Conservation (phyloP, 768 basidiomycete species). For the Cystobasidiopsis lactophilus region DNA sequence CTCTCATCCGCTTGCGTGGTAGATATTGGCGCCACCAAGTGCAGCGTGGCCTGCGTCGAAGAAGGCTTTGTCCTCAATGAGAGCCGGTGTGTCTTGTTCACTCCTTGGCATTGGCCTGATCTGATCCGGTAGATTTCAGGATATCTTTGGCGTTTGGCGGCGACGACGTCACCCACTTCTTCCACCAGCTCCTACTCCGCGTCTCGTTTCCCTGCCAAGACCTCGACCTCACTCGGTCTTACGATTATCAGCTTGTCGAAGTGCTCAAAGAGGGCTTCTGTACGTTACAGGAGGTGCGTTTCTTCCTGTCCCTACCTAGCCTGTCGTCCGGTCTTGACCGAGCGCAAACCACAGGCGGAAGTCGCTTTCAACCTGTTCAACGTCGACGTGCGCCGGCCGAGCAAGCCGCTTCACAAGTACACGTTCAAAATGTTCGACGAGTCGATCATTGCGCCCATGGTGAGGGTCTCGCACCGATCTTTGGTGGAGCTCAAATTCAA, state of each 20-base stretch:
- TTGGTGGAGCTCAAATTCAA: neutral
- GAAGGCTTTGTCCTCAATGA: conserved; percentile 75
- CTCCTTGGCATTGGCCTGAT: neutral
- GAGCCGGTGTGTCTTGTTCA: conserved; percentile 39
- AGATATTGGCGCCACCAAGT: conserved; percentile 67
- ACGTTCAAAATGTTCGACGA: conserved; percentile 82
- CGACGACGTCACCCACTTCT: conserved; percentile 78
- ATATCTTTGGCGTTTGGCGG: conserved; percentile 72
- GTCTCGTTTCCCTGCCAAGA: conserved; percentile 77
- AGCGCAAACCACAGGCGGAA: conserved; percentile 37
- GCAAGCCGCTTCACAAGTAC: conserved; percentile 60
- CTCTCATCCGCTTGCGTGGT: conserved; percentile 88
- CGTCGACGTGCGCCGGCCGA: conserved; percentile 60
- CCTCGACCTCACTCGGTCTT: conserved; percentile 46
- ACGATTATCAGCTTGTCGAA: conserved; percentile 82
- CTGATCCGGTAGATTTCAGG: conserved; percentile 29
- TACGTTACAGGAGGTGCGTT: conserved; percentile 61
- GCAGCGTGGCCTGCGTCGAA: conserved; percentile 77
- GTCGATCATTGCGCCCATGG: conserved; percentile 83
- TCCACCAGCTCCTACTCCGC: conserved; percentile 33
- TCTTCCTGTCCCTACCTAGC: too few species aligned
- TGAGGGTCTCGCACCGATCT: too few species aligned
- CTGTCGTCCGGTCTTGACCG: neutral
- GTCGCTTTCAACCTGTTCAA: conserved; percentile 78
- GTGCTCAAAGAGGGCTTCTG: conserved; percentile 67